These are phyloP conservation scores for Cercospora brassicicola DNA, from an alignment of 2,329 filamentous ascomycete genomes.

Conservation along the genomic window DNA sequence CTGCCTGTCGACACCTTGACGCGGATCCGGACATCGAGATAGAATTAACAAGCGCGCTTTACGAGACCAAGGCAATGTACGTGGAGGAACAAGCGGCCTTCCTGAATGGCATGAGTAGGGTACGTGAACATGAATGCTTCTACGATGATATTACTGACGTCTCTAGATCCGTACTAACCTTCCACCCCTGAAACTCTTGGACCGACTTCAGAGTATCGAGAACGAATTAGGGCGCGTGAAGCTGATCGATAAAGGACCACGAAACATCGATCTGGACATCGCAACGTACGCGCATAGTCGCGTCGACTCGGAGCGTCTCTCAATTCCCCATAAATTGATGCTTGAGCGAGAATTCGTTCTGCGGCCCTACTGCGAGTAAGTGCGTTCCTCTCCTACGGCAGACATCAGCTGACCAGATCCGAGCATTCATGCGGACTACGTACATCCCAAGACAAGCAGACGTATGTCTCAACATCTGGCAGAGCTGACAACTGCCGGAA, in stretches of 20 bases:
- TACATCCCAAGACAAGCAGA: constrained; percentile 20
- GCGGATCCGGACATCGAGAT: constrained; percentile 66
- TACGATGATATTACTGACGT: not conserved
- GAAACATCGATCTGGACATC: constrained; percentile 93
- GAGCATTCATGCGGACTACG: not conserved
- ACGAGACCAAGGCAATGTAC: constrained; percentile 97
- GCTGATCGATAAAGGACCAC: constrained; percentile 85
- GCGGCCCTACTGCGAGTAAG: constrained; percentile 76
- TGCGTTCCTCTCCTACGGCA: not conserved
- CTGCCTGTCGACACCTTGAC: constrained; percentile 77
- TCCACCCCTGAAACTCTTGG: constrained; percentile 71
- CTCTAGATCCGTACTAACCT: constrained; percentile 75
- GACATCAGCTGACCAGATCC: not conserved
- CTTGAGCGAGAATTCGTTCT: constrained; percentile 91
- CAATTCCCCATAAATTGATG: constrained; percentile 80
- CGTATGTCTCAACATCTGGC: constrained; percentile 40
- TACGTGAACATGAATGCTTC: constrained; percentile 47
- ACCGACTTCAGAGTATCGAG: constrained; percentile 82
- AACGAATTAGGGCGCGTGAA: constrained; percentile 76
- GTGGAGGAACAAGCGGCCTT: constrained; percentile 85
- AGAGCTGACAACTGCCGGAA: constrained; percentile 38
- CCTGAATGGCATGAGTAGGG: constrained; percentile 89
- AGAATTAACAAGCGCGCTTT: constrained; percentile 79
- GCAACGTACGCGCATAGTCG: constrained; percentile 68
- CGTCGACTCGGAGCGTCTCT: constrained; percentile 71